phyloP scores from a whole-genome alignment of 352 stramenopile genomes.

The Pythium pectinolyticum region DNA sequence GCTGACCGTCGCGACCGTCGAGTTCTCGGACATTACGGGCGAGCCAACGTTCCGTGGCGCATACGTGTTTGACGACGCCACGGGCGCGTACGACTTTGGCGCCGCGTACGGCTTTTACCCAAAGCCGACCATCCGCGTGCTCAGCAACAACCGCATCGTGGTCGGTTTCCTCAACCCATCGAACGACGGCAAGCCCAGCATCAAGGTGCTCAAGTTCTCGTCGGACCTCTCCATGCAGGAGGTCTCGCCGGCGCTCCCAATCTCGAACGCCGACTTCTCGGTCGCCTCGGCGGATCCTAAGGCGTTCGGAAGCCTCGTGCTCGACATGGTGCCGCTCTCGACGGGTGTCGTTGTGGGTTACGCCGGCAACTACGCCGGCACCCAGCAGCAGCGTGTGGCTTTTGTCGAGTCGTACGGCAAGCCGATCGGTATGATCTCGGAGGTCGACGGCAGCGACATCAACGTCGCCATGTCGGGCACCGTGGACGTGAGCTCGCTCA shows the following conservation, averaged over 20 bases:
- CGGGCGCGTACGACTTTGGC: constrained; percentile 70
- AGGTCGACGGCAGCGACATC: constrained; percentile 49
- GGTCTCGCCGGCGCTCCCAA: constrained; percentile 56
- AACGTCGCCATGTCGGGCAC: constrained; percentile 63
- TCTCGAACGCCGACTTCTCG: constrained; percentile 75
- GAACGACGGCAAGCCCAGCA: constrained; percentile 66
- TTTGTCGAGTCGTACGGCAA: constrained; percentile 70
- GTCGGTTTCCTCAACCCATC: constrained; percentile 78
- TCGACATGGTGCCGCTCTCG: constrained; percentile 58
- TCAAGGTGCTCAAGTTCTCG: constrained; percentile 72
- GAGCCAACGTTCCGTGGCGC: constrained; percentile 64
- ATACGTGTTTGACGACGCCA: constrained; percentile 64
- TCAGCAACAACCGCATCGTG: constrained; percentile 56
- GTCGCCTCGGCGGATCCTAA: constrained; percentile 54
- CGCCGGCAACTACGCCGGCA: constrained; percentile 50
- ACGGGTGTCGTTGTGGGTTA: constrained; percentile 60
- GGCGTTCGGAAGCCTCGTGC: constrained; percentile 45
- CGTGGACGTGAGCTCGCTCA: constrained; percentile 45
- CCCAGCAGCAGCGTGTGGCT: constrained; percentile 67
- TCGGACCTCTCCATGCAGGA: constrained; percentile 53
- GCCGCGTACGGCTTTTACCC: constrained; percentile 64
- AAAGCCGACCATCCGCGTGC: constrained; percentile 53
- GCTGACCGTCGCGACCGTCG: constrained; percentile 63
- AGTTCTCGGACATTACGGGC: constrained; percentile 59
- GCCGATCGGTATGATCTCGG: constrained; percentile 71